phyloP scores from a whole-genome alignment of 2,329 filamentous ascomycete species.

The Graphiopsis chlorocephala region DNA sequence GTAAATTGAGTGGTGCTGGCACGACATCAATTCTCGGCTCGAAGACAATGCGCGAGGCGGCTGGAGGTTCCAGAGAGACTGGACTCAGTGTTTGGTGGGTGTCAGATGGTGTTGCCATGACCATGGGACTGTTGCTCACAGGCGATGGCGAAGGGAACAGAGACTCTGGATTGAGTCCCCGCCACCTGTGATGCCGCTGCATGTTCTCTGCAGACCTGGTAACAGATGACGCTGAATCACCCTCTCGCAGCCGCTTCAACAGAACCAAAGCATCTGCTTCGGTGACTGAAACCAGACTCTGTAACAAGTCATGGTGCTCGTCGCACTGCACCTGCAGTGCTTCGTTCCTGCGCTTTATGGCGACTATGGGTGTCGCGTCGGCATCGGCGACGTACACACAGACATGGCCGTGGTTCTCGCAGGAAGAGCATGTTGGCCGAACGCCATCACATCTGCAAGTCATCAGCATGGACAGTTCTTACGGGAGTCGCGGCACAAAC shows the following conservation, averaged over 20 bases:
- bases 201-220: not conserved
- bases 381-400: not conserved
- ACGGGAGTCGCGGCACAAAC: not conserved
- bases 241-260: not conserved
- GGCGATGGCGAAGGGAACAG: not conserved
- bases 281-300: not conserved
- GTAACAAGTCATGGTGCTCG: not conserved
- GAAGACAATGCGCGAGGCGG: not conserved
- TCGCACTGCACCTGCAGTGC: not conserved
- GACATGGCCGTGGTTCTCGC: not conserved
- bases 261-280: not conserved
- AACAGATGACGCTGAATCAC: not conserved
- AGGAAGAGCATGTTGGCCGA: not conserved
- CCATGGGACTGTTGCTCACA: not conserved
- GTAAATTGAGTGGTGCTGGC: not conserved
- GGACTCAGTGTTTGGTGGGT: not conserved
- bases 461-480: not conserved
- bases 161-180: not conserved
- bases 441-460: not conserved
- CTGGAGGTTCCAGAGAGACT: not conserved
- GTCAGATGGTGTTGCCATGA: not conserved
- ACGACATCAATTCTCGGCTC: not conserved
- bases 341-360: not conserved
- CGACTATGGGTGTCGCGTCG: conserved; percentile 1
- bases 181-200: not conserved